These are phyloP conservation scores for Yamadazyma ubonensis DNA, from an alignment of 805 yeast species.

Conservation along the genomic window DNA sequence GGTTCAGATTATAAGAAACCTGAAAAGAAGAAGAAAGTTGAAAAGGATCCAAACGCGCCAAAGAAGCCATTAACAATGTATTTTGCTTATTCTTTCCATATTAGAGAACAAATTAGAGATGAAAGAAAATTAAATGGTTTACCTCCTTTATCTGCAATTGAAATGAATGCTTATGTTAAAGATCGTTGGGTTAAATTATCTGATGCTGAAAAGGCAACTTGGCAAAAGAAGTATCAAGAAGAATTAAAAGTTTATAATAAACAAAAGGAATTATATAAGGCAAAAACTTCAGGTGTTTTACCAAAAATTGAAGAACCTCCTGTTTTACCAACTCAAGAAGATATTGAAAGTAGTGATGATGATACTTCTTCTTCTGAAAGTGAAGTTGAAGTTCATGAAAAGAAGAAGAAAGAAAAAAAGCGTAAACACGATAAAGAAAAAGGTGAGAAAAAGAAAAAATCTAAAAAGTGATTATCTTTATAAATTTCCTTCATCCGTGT, in stretches of 20 bases:
- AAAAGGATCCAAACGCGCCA: constrained; percentile 88
- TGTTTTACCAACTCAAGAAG: constrained; percentile 4
- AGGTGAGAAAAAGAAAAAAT: constrained; percentile 18
- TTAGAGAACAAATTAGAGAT: constrained; percentile 67
- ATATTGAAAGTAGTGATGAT: neutral
- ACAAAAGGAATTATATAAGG: constrained; percentile 36
- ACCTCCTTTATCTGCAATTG: constrained; percentile 68
- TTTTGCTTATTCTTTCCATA: constrained; percentile 71
- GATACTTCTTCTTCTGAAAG: constrained; percentile 5
- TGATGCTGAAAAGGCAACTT: constrained; percentile 66
- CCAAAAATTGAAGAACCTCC: constrained; percentile 8
- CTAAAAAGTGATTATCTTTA: constrained; percentile 15
- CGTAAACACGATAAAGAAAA: constrained; percentile 22
- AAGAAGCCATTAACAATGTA: constrained; percentile 90
- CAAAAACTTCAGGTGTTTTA: constrained; percentile 21
- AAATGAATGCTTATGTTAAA: constrained; percentile 75
- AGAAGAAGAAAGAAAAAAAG: constrained; percentile 49
- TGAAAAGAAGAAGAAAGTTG: constrained; percentile 49
- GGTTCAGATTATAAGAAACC: constrained; percentile 32
- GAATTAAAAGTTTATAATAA: constrained; percentile 39
- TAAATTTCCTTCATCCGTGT: constrained; percentile 6
- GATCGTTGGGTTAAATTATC: constrained; percentile 74
- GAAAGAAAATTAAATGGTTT: constrained; percentile 59
- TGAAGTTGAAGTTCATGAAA: constrained; percentile 20
- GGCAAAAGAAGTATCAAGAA: constrained; percentile 58